Evolutionary conservation across 2,329 filamentous ascomycete genomes (phyloP), one percentile per base, ranked within the genome.

Genomic region (Xylariomycetidae sp.): DNA sequence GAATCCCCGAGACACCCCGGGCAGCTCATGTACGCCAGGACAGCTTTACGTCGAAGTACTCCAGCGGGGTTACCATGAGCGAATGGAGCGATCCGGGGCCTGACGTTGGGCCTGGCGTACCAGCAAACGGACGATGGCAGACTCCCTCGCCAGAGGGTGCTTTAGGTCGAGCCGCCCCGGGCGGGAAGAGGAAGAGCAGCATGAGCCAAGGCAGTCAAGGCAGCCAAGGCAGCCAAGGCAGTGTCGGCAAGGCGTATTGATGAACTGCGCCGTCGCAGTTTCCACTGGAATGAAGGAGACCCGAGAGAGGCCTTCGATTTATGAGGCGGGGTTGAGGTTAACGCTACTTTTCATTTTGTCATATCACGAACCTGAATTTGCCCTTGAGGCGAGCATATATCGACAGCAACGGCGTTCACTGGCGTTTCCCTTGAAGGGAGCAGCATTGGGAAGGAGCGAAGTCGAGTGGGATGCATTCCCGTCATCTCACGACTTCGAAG

Each of bases 71-170:
- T 15, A 70, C 61, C 49, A 44, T 64, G 43, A 57, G 54, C 30
- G 64, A 63, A 18, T 75, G 63, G 70, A 69, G 67, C 34, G 72
- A 74, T 34, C 71, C 72, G 0, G 72, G 71, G 0, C 71, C 71
- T 3, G 72, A 76, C 40, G 59, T 76, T 1, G 70, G 71, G 0
- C 61, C 64, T 0, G n/a, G n/a, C n/a, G n/a, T n/a, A n/a, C n/a
- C n/a, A n/a, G 59, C 49, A 4, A 52, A 48, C 17, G 39, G 36
- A 26, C 41, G 58, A 31, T 49, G 51, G 49, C 54, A 56, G 28
- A 53, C 54, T 22, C 47, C 47, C 10, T 45, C 38, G 33, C 48
- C 38, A 25, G 46, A 44, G 25, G 42, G 38, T 24, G 34, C 29
- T n/a, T 10, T 42, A 12, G 44, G 39, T 10, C 28, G 16, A n/a